These are phyloP conservation scores for Alternaria triticimaculans DNA, from an alignment of 2,329 filamentous ascomycete species.

Conservation along the genomic window DNA sequence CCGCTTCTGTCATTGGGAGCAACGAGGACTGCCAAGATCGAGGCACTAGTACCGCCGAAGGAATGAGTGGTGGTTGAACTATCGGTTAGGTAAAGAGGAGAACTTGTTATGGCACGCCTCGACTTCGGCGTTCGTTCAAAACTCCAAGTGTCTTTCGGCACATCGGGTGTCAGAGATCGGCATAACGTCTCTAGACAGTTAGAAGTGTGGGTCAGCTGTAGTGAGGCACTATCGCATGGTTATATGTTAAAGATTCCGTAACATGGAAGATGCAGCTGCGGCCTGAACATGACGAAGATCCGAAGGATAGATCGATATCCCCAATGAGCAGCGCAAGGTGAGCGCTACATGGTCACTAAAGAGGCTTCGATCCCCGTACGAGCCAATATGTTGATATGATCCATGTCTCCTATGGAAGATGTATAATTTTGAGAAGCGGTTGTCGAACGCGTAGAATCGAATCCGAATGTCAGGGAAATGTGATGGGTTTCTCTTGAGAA, in stretches of 20 bases:
- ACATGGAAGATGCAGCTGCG: background rate
- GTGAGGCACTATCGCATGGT: background rate
- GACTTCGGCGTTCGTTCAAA: background rate
- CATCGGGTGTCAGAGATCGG: background rate
- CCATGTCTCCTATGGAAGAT: background rate
- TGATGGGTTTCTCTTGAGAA: background rate
- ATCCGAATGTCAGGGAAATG: background rate
- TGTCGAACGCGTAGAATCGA: background rate
- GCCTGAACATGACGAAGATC: background rate
- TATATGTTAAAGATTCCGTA: background rate
- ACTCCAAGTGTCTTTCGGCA: background rate
- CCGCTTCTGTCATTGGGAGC: background rate
- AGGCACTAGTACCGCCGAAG: background rate
- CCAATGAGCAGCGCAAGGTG: background rate
- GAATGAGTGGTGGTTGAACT: background rate
- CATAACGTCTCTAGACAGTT: background rate
- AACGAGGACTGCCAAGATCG: background rate
- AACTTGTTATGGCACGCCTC: background rate
- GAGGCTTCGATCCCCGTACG: background rate
- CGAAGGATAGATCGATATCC: background rate
- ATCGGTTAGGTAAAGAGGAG: background rate
- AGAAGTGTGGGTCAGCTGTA: background rate
- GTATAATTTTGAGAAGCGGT: background rate
- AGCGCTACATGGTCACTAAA: background rate
- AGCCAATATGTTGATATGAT: background rate